Evolutionary conservation across 345 rosid species (phyloP), one percentile per base, ranked within the genome.

Genomic region (Populus euphratica): DNA sequence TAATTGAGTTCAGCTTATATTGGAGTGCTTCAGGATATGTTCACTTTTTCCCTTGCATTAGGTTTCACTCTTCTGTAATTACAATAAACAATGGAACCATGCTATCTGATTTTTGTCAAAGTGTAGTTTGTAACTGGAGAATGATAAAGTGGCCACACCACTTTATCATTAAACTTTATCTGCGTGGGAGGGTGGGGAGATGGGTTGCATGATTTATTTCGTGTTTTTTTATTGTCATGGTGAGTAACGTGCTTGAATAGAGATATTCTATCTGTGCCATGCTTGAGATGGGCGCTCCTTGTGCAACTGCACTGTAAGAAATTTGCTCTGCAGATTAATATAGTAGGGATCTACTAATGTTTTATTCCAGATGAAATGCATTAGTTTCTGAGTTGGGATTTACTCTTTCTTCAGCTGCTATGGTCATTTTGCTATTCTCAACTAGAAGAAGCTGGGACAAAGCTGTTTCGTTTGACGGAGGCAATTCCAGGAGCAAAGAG

Each of bases 371-470:
- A 27, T 16, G 52, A 3, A 35, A 69, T 33, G 68, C 62, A 16
- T 4, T 39, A 69, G 29, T 47, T 65, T 25, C 27, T 50, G 20
- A 72, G 31, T 62, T 75, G 25, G 49, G 20, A 44, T 68, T 61
- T 75, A 67, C 67, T 59, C 25, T 71, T 44, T 23, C 20, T 39
- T 90, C 89, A 96, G 98, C 87, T 96, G 72, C 85, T 94, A 27
- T 96, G 98, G 97, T 94, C 98, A 49, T 96, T 92, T 84, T 94
- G 98, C 85, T 77, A 77, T 79, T 85, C 98, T 31, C 89, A 87
- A 71, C 87, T 96, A 39, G 91, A 86, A 73, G 86, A 76, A 69
- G 89, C 88, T 23, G 85, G 84, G 83, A 80, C 83, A 61, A 94
- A 86, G 88, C 86, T 87, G 69, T 89, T 94, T 79, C 90, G 93